These are phyloP conservation scores for Harringtonia aguacate DNA, from an alignment of 2,329 filamentous ascomycete species.

Conservation along the genomic window DNA sequence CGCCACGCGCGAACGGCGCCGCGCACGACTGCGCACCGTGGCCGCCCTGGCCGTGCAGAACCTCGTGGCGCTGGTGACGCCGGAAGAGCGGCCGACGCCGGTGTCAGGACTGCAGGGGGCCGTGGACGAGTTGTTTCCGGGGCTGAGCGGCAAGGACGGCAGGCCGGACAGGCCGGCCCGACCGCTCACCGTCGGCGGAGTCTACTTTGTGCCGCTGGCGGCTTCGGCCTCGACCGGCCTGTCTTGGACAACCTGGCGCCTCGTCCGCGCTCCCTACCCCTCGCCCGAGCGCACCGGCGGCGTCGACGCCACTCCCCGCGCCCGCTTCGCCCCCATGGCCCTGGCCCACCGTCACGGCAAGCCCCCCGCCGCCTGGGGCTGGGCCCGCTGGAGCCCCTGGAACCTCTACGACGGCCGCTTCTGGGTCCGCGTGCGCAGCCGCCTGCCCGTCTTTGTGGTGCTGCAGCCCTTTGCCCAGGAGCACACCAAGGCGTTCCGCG, in stretches of 20 bases:
- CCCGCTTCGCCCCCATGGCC: slow-evolving; percentile 10
- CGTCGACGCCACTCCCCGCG: slow-evolving; percentile 4
- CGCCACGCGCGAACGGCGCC: slow-evolving; percentile 16
- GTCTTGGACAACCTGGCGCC: slow-evolving; percentile 17
- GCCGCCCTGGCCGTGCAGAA: slow-evolving; percentile 36
- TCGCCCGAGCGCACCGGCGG: slow-evolving; percentile 28
- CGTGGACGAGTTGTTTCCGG: slow-evolving; percentile 38
- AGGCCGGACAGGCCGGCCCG: slow-evolving; percentile 16
- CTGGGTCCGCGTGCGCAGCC: slow-evolving; percentile 42
- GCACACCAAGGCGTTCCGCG: slow-evolving; percentile 36
- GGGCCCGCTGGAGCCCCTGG: slow-evolving; percentile 22
- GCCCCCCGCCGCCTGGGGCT: slow-evolving; percentile 13
- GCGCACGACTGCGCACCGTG: slow-evolving; percentile 28
- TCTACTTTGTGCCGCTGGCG: slow-evolving; percentile 36
- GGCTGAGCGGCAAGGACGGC: slow-evolving; percentile 16
- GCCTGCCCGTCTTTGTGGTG: slow-evolving; percentile 28
- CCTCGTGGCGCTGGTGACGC: slow-evolving; percentile 39
- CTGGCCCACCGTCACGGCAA: slow-evolving; percentile 7
- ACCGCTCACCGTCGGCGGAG: slow-evolving; percentile 37
- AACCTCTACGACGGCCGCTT: slow-evolving; percentile 49
- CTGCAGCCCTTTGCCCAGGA: slow-evolving; percentile 34
- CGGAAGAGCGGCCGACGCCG: slow-evolving; percentile 31
- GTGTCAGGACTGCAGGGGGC: slow-evolving; percentile 32
- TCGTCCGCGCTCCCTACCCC: slow-evolving; percentile 8
- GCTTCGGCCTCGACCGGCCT: no score